phyloP scores from a whole-genome alignment of 306 rosid species.

The Begonia masoniana region DNA sequence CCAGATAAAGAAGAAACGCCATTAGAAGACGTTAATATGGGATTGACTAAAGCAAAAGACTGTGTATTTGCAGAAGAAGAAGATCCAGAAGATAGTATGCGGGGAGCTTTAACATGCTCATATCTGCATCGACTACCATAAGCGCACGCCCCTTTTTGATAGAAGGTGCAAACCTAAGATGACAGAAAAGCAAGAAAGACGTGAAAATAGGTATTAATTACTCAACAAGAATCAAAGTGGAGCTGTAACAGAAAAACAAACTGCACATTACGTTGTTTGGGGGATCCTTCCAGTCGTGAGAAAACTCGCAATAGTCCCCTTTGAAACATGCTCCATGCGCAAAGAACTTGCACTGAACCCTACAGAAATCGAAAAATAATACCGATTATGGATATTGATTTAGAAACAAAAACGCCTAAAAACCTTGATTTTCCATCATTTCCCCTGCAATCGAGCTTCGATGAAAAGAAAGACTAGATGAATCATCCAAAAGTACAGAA shows the following conservation, averaged over 20 bases:
- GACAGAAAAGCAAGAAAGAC: conserved; percentile 9
- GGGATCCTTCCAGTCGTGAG: conserved; percentile 89
- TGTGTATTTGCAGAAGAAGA: conserved; percentile 43
- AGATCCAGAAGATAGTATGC: conserved; percentile 28
- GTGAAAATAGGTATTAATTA: background rate
- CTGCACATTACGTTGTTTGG: conserved; percentile 55
- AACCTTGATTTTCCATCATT: conserved; percentile 1
- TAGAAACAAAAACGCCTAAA: conserved; percentile 1
- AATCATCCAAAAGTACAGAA: background rate
- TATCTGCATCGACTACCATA: conserved; percentile 97
- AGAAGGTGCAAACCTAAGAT: conserved; percentile 73
- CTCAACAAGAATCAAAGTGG: background rate
- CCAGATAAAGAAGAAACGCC: conserved; percentile 21
- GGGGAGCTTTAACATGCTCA: conserved; percentile 74
- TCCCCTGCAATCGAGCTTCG: background rate
- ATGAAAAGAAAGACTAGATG: background rate
- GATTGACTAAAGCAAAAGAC: conserved; percentile 22
- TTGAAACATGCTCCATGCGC: conserved; percentile 94
- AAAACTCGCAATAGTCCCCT: conserved; percentile 94
- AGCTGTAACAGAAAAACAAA: background rate
- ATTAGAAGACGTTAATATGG: conserved; percentile 20
- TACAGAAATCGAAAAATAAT: conserved; percentile 18
- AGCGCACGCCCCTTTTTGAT: conserved; percentile 80
- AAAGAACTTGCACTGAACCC: conserved; percentile 93
- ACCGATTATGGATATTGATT: conserved; percentile 4